These are phyloP conservation scores for Rhodofomes roseus DNA, from an alignment of 1,284 basidiomycete genomes.

Conservation along the genomic window DNA sequence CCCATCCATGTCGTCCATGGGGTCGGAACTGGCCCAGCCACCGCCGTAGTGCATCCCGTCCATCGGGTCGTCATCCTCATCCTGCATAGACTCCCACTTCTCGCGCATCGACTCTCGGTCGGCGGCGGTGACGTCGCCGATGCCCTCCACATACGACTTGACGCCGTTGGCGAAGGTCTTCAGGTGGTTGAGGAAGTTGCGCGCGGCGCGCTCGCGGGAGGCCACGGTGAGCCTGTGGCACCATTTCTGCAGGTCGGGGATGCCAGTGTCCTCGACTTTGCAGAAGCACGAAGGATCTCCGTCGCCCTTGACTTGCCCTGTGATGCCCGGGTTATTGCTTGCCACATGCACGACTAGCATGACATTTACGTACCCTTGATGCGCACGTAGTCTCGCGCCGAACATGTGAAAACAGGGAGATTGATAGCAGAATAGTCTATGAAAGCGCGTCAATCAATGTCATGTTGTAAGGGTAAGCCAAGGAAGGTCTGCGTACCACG, in stretches of 20 bases:
- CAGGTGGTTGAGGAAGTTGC: conserved; percentile 44
- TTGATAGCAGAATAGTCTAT: conserved; percentile 56
- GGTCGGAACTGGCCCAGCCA: conserved; percentile 16
- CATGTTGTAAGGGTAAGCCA: not conserved
- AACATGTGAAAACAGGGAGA: conserved; percentile 59
- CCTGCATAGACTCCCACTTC: conserved; percentile 45
- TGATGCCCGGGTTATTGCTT: not conserved
- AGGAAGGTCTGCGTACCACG: conserved; percentile 36
- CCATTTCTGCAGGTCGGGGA: conserved; percentile 56
- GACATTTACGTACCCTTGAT: conserved; percentile 8
- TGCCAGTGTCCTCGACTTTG: conserved; percentile 48
- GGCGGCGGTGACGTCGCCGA: conserved; percentile 44
- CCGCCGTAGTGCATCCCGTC: conserved; percentile 19
- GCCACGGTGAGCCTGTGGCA: conserved; percentile 51
- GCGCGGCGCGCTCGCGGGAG: conserved; percentile 51
- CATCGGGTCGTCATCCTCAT: conserved; percentile 22
- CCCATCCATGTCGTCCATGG: conserved; percentile 25
- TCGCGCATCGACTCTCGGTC: conserved; percentile 48
- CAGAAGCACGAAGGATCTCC: conserved; percentile 55
- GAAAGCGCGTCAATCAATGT: not conserved
- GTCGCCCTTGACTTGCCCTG: conserved; percentile 57
- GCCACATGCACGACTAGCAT: too few species aligned
- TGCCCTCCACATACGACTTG: conserved; percentile 44
- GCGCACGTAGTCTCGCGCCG: conserved; percentile 53
- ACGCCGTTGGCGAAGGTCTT: conserved; percentile 45